Evolutionary conservation across 495 filamentous ascomycete genomes (phyloP), one percentile per base, ranked within the genome.

Genomic region (Hypoxylon crocopeplum): DNA sequence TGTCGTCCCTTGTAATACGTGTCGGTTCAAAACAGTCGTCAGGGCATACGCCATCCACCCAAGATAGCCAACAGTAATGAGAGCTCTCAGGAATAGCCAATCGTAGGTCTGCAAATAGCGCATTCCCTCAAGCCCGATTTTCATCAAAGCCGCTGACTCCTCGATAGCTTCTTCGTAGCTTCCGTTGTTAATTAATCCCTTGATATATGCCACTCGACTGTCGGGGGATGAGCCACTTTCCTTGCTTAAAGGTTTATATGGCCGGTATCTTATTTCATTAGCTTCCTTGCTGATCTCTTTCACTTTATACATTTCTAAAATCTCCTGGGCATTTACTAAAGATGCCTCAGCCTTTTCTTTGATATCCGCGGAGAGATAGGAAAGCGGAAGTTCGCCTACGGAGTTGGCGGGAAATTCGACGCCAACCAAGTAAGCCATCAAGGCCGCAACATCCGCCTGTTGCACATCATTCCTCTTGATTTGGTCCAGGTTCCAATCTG

Each of bases 31-130:
- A 37, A 97, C 92, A 1, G 90, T 96, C 3, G 92, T 95, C 42
- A 97, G 77, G 0, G 95, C 91, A 77, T 93, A 99, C 11, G 90
- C 88, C 61, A 99, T 96, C 93, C 93, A 99, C 17, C 95, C 94
- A 19, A 97, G 73, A 69, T 97, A 99, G 15, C 95, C 95, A n/a
- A 86, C 69, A 10, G 95, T 95, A 27, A 99, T 89, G 29, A 98
- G 82, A n/a, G 88, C 88, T 44, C 95, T 82, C 27, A 99, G 72
- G 76, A 99, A 98, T n/a, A 98, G 80, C 95, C 95, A 99, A 74
- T 99, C 94, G 56, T 84, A 84, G 0, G 91, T 98, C 70, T 99
- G 95, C 22, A 98, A 81, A 68, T 99, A 99, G 33, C 94, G 84
- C 33, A 99, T 79, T 17, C 95, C 95, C 50, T 91, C 85, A 1